Base-by-base conservation (phyloP, 1,139 yeast species). In the Hansenula sp. region DNA sequence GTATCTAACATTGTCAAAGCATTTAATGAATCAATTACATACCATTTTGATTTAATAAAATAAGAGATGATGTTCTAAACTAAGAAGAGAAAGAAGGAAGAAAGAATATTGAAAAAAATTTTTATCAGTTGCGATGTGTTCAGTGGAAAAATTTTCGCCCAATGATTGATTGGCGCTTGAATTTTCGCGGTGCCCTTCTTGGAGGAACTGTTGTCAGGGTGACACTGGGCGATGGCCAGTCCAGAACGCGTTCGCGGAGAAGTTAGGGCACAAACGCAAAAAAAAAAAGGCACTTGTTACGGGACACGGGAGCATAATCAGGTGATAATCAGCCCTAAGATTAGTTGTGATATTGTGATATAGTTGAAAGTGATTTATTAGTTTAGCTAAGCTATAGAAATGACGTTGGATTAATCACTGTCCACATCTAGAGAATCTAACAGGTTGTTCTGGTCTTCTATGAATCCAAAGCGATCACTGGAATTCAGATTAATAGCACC, bases 401-500 rank as follows among this genome's bases (percentile, higher is more conserved):
- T 16, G 13, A 4, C 6, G 6, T 6, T 6, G 12, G 10, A 21
- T 35, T 16, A 43, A 28, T 46, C 49, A 18, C 44, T 45, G 6
- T 52, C 57, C 6, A 41, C 53, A 42, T 59, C 63, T 28, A 59
- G 41, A 0, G 60, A 53, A 38, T 60, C 63, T 5, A 60, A 25
- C 3, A 60, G 46, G 4, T 56, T 51, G 41, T 59, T 58, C 33
- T 58, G 60, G 24, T 58, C 60, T 18, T 59, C 62, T 17, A 55
- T 47, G 39, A 49, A 54, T 1, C 57, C 57, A 40, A 54, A 55
- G 36, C 59, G 43, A 32, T 53, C 60, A 21, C 50, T 48, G 28
- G 43, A 40, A 12, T 47, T 50, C 29, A 58, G 41, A 31, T 54
- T 46, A 19, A 57, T 58, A 6, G 54, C 47, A 4, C 47, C 47